Evolutionary conservation across 1,284 basidiomycete genomes (phyloP), one percentile per base, ranked within the genome.

Genomic region (Pterulicium gracile): DNA sequence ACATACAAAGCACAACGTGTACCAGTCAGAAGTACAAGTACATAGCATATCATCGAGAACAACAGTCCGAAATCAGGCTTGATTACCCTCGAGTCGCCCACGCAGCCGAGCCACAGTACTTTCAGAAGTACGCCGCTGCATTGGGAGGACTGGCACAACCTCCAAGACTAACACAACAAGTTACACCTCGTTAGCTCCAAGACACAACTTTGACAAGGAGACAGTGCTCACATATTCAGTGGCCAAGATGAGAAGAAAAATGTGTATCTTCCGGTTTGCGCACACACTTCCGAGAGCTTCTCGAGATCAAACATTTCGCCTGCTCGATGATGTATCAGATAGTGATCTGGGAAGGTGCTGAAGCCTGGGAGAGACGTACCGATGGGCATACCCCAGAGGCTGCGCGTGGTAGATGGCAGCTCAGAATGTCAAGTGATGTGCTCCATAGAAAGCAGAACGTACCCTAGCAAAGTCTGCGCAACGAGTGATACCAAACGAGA

Each of bases 181-280:
- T 4, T 21, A 46, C 19, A 7, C 19, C 36, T 27, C 4, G 45
- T 24, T 19, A 42, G 43, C 2, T 46, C 18, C 12, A 24, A 24
- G 34, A 27, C 2, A 24, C 40, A 36, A 2, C 35, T 24, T 44
- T 44, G 18, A 20, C 27, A 20, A 45, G 22, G 36, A 43, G 35
- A 20, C 3, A 45, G 13, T 4, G 61, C 78, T 56, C 56, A 81
- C 80, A 82, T 74, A 54, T 81, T 73, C 54, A 84, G 60, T 1
- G 81, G 80, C 81, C 80, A 84, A 3, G 81, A 84, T 0, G 79
- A 71, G 60, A 83, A 80, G 64, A 82, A 84, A 61, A 84, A 83
- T 4, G 75, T 79, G 57, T 81, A 81, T 53, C 79, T 62, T 2
- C 71, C 70, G 1, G 71, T 73, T 51, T 73, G 69, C 5, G 70